phyloP scores from a whole-genome alignment of 352 stramenopile genomes.

The Globisporangium nagaii region DNA sequence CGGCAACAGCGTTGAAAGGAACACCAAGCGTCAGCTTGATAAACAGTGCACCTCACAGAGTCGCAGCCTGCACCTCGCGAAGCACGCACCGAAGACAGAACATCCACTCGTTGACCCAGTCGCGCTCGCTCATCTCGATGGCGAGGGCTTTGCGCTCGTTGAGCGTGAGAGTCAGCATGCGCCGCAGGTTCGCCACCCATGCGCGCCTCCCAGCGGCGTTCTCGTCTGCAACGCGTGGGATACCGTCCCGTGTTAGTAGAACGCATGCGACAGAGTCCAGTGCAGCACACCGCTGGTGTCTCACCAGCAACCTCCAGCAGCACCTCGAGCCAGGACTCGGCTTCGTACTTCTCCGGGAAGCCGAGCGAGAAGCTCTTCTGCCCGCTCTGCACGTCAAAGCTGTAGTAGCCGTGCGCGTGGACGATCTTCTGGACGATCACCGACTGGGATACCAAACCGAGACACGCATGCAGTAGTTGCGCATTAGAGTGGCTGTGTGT shows the following conservation, averaged over 20 bases:
- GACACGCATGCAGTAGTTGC: not conserved
- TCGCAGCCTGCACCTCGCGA: no score
- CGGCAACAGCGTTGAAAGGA: no score
- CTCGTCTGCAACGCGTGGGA: conserved; percentile 28
- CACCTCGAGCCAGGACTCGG: conserved; percentile 47
- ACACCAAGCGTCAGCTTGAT: not conserved
- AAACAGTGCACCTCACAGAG: no score
- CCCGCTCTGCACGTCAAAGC: conserved; percentile 48
- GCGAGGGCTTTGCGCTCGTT: conserved; percentile 49
- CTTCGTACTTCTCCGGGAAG: conserved; percentile 37
- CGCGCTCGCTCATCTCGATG: conserved; percentile 49
- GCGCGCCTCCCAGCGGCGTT: conserved; percentile 61
- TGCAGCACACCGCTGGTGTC: not conserved
- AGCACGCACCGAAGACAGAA: conserved; percentile 64
- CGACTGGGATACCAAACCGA: conserved; percentile 15
- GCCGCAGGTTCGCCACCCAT: conserved; percentile 60
- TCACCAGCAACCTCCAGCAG: conserved; percentile 59
- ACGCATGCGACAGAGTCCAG: not conserved
- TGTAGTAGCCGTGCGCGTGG: conserved; percentile 47
- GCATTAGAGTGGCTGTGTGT: no score
- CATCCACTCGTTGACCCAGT: conserved; percentile 81
- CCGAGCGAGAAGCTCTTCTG: conserved; percentile 39
- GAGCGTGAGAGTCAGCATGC: conserved; percentile 40
- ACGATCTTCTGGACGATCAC: conserved; percentile 37
- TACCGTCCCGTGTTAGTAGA: not conserved